Evolutionary conservation across 2,329 filamentous ascomycete species (phyloP).

Genomic region (Arthrocladium fulminans): DNA sequence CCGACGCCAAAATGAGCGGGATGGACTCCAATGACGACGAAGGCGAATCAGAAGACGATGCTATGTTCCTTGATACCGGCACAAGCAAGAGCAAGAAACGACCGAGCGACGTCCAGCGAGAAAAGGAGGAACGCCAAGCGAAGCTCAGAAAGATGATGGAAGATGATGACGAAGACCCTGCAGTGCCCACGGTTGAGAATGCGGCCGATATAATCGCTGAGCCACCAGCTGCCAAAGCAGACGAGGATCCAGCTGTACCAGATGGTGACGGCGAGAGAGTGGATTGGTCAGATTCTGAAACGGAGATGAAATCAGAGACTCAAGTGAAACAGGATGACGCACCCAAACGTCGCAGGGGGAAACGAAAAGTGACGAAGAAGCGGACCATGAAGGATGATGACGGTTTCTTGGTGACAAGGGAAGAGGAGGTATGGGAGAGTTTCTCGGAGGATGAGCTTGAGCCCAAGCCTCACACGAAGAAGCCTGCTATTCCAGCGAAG

Average conservation of each 20-base stretch:
- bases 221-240: constrained; percentile 10
- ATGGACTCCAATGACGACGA: constrained; percentile 41
- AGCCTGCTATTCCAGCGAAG: not conserved
- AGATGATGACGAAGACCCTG: constrained; percentile 42
- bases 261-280: constrained; percentile 44
- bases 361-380: constrained; percentile 76
- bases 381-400: constrained; percentile 79
- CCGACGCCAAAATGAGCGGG: constrained; percentile 12
- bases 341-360: constrained; percentile 64
- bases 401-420: constrained; percentile 81
- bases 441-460: constrained; percentile 82
- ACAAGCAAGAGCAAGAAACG: constrained; percentile 31
- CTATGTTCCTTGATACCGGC: constrained; percentile 37
- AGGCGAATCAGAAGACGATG: constrained; percentile 47
- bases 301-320: constrained; percentile 11
- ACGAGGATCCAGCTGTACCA: constrained; percentile 5
- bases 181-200: constrained; percentile 23
- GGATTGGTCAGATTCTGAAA: constrained; percentile 25
- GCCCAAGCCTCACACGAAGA: constrained; percentile 31
- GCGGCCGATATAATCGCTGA: constrained; percentile 11
- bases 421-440: constrained; percentile 79
- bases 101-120: constrained; percentile 16
- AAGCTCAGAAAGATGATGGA: constrained; percentile 69
- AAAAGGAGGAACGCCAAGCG: constrained; percentile 50
- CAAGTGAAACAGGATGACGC: constrained; percentile 24